Evolutionary conservation across 805 yeast species (phyloP), one percentile per base, ranked within the genome.

Genomic region (Nakazawaea wickerhamii): DNA sequence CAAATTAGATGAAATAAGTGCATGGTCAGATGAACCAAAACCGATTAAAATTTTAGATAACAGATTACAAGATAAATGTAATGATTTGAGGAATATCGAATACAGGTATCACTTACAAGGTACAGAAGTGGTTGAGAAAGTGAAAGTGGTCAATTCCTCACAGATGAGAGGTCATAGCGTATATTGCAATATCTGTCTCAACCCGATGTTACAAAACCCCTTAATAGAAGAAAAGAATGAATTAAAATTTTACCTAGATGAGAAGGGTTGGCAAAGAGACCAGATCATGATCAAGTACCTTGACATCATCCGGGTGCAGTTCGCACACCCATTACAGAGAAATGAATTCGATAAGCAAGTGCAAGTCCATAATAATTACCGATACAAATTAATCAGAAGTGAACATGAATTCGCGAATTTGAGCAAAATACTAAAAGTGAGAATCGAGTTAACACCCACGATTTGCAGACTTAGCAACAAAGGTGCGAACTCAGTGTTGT

Each of bases 331-430:
- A 25, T 25, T 25, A 13, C 9, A 25, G 13, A 25, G 27, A 25
- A 25, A 25, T 25, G 3, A 25, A 13, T 25, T 25, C 13, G 27
- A 25, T 25, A 25, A 25, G n/a, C n/a, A n/a, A 25, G 13, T 25
- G 27, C 9, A 25, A 25, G 13, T 13, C 13, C 9, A 25, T 25
- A 25, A 25, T 25, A 25, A 2, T 25, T 25, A 25, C 3, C 2
- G 2, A 2, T 25, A 25, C 13, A 25, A 25, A 3, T 13, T 10
- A 25, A 13, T 3, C 3, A 9, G 13, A 3, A 25, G 13, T 10
- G 13, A 25, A 25, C 9, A 13, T 25, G 66, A n/a, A 45, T 54
- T 38, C 18, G 41, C 43, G 36, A 9, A 25, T 2, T 25, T 25
- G 27, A 25, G 27, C 13, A 9, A 25, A 25, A 25, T 25, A 10